Base-by-base conservation (phyloP, 495 filamentous ascomycete species). In the Aspergillus baeticus region DNA sequence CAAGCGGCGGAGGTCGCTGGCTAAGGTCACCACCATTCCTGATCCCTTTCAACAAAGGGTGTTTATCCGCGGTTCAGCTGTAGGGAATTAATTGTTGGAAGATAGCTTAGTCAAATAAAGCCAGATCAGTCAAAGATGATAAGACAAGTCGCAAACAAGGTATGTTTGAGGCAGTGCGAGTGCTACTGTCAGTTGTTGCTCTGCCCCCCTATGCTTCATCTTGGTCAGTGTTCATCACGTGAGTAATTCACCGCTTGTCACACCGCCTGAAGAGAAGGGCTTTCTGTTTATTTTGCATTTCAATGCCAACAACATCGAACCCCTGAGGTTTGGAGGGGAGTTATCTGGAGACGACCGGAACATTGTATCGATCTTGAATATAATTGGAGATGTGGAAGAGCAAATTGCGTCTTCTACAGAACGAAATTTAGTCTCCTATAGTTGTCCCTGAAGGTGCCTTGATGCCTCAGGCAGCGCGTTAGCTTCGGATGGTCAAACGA, bases 11-110 rank as follows among this genome's bases (percentile, higher is more conserved):
- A 69, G 63, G 54, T 62, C 33, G 47, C 54, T 63, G 57, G 54
- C 58, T 54, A 58, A 60, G 54, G 61, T 60, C 59, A 66, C 58
- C 59, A 64, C 58, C 68, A 69, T 69, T 63, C 66, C 61, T 61
- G 46, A 57, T 67, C 56, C 60, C 58, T 63, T 60, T 38, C 46
- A 57, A 48, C 23, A 51, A 53, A 37, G 36, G 35, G 34, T 42
- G 43, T 45, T 42, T 15, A 37, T 44, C 23, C 33, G 47, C 47
- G 34, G 39, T 23, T 34, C 41, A 41, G 43, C 33, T 15, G 31
- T 17, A 47, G 49, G 45, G 39, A 49, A 49, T 17, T 20, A 55
- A 42, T 18, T 2, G 44, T 48, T 34, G 34, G 3, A 54, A 55
- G 23, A 20, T 22, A 45, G 39, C 5, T 15, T 41, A 55, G 31